phyloP scores from a whole-genome alignment of 208 protist species.

The Acanthamoeba healyi region DNA sequence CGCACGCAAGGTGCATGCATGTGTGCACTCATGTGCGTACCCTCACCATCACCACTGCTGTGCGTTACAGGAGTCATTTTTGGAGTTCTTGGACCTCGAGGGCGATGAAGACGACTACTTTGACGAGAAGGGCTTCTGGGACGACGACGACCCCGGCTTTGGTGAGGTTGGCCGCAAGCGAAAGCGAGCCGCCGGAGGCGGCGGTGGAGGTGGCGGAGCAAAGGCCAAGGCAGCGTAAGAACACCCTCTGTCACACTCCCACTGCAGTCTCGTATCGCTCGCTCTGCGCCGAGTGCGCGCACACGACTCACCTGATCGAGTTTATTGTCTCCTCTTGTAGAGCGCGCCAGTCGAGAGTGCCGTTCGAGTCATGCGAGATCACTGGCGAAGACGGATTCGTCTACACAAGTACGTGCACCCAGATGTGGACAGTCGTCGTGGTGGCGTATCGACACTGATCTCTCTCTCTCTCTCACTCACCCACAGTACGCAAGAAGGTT shows the following conservation, averaged over 20 bases:
- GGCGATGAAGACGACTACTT: constrained; percentile 51
- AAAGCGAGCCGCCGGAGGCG: not conserved
- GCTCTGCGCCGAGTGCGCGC: too few species aligned
- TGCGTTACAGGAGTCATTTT: constrained; percentile 5
- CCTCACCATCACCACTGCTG: too few species aligned
- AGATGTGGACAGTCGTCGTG: too few species aligned
- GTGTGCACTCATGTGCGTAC: too few species aligned
- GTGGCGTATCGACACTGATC: not conserved
- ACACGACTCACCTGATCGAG: too few species aligned
- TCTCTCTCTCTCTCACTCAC: not conserved
- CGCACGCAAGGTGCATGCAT: too few species aligned
- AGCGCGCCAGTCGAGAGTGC: not conserved
- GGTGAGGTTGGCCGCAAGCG: constrained; percentile 12
- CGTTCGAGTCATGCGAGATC: constrained; percentile 51
- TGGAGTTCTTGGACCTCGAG: constrained; percentile 44
- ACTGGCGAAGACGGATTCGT: constrained; percentile 65
- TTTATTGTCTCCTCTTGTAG: not conserved
- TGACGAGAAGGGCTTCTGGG: constrained; percentile 73
- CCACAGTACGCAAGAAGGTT: constrained; percentile 33
- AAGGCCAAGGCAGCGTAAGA: constrained; percentile 2
- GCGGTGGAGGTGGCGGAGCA: not conserved
- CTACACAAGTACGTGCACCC: constrained; percentile 20
- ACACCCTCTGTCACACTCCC: too few species aligned
- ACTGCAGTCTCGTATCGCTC: too few species aligned
- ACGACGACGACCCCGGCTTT: constrained; percentile 62